Percentiles rank a stretch among this genome's conserved stretches.
Conservation (phyloP, 352 stramenopile species). For the Phytophthora hybrid region DNA sequence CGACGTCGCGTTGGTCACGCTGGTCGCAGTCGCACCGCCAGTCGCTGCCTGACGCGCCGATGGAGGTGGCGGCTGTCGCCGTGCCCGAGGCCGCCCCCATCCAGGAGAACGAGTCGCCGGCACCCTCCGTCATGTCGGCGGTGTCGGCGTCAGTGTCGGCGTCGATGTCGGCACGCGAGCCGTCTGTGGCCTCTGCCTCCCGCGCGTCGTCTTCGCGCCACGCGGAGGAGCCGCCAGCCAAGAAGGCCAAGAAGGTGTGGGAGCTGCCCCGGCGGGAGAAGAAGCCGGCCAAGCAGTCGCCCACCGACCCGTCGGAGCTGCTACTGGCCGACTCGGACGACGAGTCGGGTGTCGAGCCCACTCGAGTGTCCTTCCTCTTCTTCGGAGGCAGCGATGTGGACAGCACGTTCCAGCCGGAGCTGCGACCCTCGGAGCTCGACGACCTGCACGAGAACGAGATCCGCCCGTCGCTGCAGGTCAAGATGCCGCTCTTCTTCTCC, state of each 20-base stretch:
- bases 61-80: slow-evolving; percentile 21
- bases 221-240: slow-evolving; percentile 18
- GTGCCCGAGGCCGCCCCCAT: slow-evolving; percentile 15
- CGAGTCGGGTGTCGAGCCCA: slow-evolving; percentile 30
- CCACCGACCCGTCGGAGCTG: slow-evolving; percentile 40
- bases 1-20: slow-evolving; percentile 37
- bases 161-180: background rate
- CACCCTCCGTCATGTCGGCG: background rate
- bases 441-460: slow-evolving; percentile 62
- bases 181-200: background rate
- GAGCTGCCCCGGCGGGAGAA: background rate
- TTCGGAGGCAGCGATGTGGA: slow-evolving; percentile 68
- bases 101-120: slow-evolving; percentile 29
- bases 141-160: background rate
- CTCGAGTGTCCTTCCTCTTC: slow-evolving; percentile 61
- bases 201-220: slow-evolving; percentile 11
- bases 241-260: slow-evolving; percentile 31
- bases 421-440: slow-evolving; percentile 43
- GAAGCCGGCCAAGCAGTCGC: slow-evolving; percentile 34
- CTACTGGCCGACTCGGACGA: slow-evolving; percentile 38
- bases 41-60: slow-evolving; percentile 31
- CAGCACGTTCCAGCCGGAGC: slow-evolving; percentile 57
- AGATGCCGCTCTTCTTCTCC: slow-evolving; percentile 78
- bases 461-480: slow-evolving; percentile 59
- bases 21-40: slow-evolving; percentile 39